phyloP scores from a whole-genome alignment of 495 filamentous ascomycete genomes.

The Daldinia grandis region DNA sequence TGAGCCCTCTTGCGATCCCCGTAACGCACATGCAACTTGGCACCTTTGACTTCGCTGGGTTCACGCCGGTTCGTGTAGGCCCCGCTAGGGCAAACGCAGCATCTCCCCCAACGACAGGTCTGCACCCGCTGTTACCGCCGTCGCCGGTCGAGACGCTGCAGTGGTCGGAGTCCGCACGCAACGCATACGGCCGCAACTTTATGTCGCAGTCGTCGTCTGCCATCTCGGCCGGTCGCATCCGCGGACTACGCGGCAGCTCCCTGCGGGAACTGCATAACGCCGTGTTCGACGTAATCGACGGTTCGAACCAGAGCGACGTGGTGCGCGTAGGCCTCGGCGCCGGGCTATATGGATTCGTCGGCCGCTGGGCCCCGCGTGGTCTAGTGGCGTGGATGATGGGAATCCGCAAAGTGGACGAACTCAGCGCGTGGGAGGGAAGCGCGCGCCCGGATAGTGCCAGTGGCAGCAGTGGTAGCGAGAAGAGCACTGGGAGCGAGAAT shows the following conservation, averaged over 20 bases:
- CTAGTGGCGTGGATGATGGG: slow-evolving; percentile 92
- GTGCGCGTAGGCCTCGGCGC: slow-evolving; percentile 84
- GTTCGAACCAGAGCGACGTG: slow-evolving; percentile 56
- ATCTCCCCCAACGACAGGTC: slow-evolving; percentile 11
- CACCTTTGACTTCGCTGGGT: slow-evolving; percentile 73
- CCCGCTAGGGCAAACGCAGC: background rate
- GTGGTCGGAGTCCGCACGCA: slow-evolving; percentile 67
- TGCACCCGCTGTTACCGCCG: slow-evolving; percentile 36
- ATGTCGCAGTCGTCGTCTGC: slow-evolving; percentile 57
- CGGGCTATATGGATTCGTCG: slow-evolving; percentile 83
- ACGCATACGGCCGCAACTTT: slow-evolving; percentile 65
- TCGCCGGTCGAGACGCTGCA: slow-evolving; percentile 63
- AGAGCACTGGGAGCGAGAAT: slow-evolving; percentile 30
- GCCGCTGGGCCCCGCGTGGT: slow-evolving; percentile 79
- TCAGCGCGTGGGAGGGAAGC: slow-evolving; percentile 52
- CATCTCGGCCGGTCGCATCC: slow-evolving; percentile 54
- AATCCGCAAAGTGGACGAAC: slow-evolving; percentile 62
- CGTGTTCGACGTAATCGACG: slow-evolving; percentile 83
- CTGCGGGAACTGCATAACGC: slow-evolving; percentile 81
- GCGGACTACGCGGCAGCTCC: slow-evolving; percentile 67
- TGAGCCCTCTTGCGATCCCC: slow-evolving; percentile 72
- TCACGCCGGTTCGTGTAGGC: slow-evolving; percentile 50
- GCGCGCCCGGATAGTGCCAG: slow-evolving; percentile 8
- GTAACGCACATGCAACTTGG: slow-evolving; percentile 88
- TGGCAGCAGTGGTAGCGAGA: slow-evolving; percentile 21